phyloP scores from a whole-genome alignment of 2,329 filamentous ascomycete genomes.

The Talaromyces albobiverticillius region DNA sequence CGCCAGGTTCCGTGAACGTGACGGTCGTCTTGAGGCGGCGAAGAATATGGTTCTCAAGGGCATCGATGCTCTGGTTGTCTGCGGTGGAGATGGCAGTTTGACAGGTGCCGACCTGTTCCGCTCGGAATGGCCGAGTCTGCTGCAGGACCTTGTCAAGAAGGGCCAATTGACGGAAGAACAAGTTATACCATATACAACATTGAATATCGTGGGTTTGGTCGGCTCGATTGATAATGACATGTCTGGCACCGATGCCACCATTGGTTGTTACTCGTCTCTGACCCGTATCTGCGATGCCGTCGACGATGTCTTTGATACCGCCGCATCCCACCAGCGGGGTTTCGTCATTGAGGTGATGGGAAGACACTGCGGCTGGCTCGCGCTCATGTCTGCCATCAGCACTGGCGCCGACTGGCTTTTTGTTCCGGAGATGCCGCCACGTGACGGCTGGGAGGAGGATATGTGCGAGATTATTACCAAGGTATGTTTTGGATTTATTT shows the following conservation, averaged over 20 bases:
- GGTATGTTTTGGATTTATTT: too few relatives aligned
- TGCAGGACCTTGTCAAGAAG: constrained; percentile 76
- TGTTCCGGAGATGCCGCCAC: constrained; percentile 88
- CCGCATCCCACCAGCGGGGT: constrained; percentile 90
- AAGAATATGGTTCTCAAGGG: constrained; percentile 92
- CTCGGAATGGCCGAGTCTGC: constrained; percentile 81
- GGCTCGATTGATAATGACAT: constrained; percentile 99
- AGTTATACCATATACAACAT: constrained; percentile 71
- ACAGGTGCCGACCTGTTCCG: constrained; percentile 95
- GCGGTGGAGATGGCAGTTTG: constrained; percentile 92
- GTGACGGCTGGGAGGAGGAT: constrained; percentile 81
- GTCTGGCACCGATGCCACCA: constrained; percentile 93
- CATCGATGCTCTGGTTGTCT: constrained; percentile 95
- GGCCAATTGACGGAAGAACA: constrained; percentile 70
- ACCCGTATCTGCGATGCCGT: constrained; percentile 92
- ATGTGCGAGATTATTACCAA: constrained; percentile 77
- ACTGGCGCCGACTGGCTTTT: constrained; percentile 97
- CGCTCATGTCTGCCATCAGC: constrained; percentile 91
- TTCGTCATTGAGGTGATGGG: constrained; percentile 99
- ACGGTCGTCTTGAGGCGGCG: constrained; percentile 77
- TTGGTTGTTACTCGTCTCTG: constrained; percentile 92
- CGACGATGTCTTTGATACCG: constrained; percentile 89
- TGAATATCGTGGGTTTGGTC: constrained; percentile 95
- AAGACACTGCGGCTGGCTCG: constrained; percentile 94
- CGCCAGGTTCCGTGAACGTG: constrained; percentile 85